Evolutionary conservation across 495 filamentous ascomycete species (phyloP).

Genomic region (Xylaria palmicola): DNA sequence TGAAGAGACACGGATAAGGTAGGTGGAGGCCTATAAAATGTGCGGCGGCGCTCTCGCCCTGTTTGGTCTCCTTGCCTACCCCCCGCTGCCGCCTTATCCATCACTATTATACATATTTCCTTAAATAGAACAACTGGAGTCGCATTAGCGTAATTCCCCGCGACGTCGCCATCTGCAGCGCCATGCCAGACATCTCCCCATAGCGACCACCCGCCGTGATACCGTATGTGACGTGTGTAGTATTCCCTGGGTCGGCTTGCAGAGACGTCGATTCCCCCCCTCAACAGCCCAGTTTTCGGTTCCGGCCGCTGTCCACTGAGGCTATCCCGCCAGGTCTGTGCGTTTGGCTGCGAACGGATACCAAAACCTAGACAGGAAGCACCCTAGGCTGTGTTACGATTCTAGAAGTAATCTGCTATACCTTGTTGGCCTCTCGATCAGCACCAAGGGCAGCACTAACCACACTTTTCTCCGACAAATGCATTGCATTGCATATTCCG

Average conservation of each 20-base stretch:
- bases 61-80: conserved; percentile 5
- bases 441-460: not conserved
- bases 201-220: conserved; percentile 3
- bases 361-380: not conserved
- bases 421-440: not conserved
- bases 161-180: not conserved
- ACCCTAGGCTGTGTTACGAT: not conserved
- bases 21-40: not conserved
- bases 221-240: conserved; percentile 8
- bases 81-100: conserved; percentile 2
- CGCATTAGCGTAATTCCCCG: conserved; percentile 9
- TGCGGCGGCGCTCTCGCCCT: not conserved
- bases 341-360: not conserved
- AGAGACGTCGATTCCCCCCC: conserved; percentile 4
- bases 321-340: not conserved
- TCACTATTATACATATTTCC: conserved; percentile 6
- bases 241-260: conserved; percentile 2
- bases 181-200: not conserved
- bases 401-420: conserved; percentile 9
- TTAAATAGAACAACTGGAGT: conserved; percentile 12
- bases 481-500: not conserved
- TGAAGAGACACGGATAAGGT: not conserved
- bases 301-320: not conserved
- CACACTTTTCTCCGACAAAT: conserved; percentile 1
- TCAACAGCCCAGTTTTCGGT: conserved; percentile 2